Conservation (phyloP, 2,329 filamentous ascomycete genomes). For the Pseudogymnoascus sp. region DNA sequence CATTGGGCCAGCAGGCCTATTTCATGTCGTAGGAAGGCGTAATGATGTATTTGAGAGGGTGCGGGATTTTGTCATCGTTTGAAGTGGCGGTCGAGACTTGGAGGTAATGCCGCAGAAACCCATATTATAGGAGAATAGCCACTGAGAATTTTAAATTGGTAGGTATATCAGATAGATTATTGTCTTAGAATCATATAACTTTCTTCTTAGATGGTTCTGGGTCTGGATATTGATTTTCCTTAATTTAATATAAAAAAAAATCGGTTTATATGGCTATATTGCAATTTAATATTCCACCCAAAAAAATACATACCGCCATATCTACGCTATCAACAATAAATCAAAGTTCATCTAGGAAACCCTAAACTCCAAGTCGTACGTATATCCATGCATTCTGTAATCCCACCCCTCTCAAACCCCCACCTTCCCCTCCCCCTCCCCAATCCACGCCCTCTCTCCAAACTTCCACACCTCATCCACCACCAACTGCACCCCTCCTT, state of each 20-base stretch:
- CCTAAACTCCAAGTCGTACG: not conserved
- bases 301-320: not conserved
- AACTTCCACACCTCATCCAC: constrained; percentile 80
- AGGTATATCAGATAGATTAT: not conserved
- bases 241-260: not conserved
- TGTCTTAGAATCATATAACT: not conserved
- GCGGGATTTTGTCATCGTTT: not conserved
- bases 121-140: not conserved
- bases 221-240: not conserved
- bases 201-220: not conserved
- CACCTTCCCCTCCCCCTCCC: not conserved
- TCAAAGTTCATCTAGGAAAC: not conserved
- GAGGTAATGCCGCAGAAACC: not conserved
- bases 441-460: constrained; percentile 42
- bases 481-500: constrained; percentile 42
- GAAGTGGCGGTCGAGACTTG: not conserved
- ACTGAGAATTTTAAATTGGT: not conserved
- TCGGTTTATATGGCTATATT: not conserved
- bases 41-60: not conserved
- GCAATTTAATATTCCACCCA: not conserved
- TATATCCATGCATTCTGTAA: not conserved
- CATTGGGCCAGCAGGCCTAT: constrained; percentile 40
- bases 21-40: not conserved
- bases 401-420: not conserved
- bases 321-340: not conserved